Evolutionary conservation across 2,329 filamentous ascomycete species (phyloP).

Genomic region (Peltaster fructicola): DNA sequence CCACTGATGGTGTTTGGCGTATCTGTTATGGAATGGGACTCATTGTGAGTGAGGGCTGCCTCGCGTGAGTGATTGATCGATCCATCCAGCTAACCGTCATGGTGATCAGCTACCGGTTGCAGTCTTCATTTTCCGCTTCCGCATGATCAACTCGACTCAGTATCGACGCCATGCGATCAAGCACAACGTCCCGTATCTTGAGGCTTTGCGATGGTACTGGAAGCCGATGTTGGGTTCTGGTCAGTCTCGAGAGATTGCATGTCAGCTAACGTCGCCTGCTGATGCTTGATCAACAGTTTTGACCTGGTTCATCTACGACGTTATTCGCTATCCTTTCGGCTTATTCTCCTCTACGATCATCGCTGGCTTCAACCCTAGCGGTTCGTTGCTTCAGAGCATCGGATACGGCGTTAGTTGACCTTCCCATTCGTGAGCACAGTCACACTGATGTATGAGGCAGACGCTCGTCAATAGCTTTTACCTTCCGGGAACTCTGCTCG

Average conservation of each 20-base stretch:
- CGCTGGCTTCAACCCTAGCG: slow-evolving; percentile 35
- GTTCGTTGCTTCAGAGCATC: slow-evolving; percentile 52
- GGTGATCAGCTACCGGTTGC: slow-evolving; percentile 57
- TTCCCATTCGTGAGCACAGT: too few relatives aligned
- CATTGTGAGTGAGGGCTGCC: too few relatives aligned
- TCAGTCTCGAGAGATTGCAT: too few relatives aligned
- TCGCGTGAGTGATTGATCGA: too few relatives aligned
- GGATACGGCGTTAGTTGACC: slow-evolving; percentile 79
- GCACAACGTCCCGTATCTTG: slow-evolving; percentile 29
- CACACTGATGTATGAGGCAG: too few relatives aligned
- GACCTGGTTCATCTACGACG: slow-evolving; percentile 67
- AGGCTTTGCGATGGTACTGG: slow-evolving; percentile 50
- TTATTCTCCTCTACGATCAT: slow-evolving; percentile 70
- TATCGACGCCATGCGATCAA: slow-evolving; percentile 54
- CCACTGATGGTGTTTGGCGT: slow-evolving; percentile 48
- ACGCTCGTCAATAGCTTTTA: slow-evolving; percentile 83
- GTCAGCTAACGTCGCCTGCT: too few relatives aligned
- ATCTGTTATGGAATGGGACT: slow-evolving; percentile 60
- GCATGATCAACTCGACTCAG: slow-evolving; percentile 58
- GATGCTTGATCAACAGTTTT: too few relatives aligned
- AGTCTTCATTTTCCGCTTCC: slow-evolving; percentile 51
- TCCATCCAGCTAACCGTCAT: too few relatives aligned
- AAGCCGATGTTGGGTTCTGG: slow-evolving; percentile 49
- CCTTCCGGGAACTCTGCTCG: slow-evolving; percentile 60
- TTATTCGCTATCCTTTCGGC: slow-evolving; percentile 65